phyloP scores from a whole-genome alignment of 2,329 filamentous ascomycete genomes.

The Colletotrichum shisoi region DNA sequence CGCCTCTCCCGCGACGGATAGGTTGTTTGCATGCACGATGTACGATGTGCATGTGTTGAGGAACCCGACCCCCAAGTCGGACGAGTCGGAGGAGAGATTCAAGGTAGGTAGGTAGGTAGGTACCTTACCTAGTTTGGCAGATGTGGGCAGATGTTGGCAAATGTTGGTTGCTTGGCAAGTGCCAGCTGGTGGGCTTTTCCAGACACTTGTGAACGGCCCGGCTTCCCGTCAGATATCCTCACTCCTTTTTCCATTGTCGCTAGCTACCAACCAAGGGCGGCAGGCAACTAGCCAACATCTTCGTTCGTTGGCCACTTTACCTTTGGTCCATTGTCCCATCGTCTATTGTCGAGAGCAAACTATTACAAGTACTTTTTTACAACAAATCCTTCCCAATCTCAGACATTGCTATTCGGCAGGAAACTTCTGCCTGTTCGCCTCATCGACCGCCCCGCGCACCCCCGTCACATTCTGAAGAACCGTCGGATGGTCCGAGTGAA shows the following conservation, averaged over 20 bases:
- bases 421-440: conserved; percentile 11
- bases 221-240: not conserved
- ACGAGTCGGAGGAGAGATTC: too few relatives aligned
- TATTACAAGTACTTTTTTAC: not conserved
- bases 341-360: not conserved
- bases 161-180: not conserved
- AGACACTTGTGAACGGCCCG: not conserved
- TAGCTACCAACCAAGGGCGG: too few relatives aligned
- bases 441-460: not conserved
- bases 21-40: not conserved
- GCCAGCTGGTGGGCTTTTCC: not conserved
- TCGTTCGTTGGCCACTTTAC: not conserved
- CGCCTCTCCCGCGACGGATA: not conserved
- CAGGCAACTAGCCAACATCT: not conserved
- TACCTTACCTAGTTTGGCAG: too few relatives aligned
- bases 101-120: too few relatives aligned
- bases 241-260: not conserved
- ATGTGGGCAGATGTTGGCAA: not conserved
- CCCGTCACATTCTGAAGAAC: conserved; percentile 7
- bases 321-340: not conserved
- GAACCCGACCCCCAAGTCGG: not conserved
- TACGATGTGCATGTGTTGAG: conserved; percentile 8
- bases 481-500: conserved; percentile 15
- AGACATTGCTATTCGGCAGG: not conserved
- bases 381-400: too few relatives aligned